Evolutionary conservation across 805 yeast genomes (phyloP).

Genomic region (Ogataea methanolica): DNA sequence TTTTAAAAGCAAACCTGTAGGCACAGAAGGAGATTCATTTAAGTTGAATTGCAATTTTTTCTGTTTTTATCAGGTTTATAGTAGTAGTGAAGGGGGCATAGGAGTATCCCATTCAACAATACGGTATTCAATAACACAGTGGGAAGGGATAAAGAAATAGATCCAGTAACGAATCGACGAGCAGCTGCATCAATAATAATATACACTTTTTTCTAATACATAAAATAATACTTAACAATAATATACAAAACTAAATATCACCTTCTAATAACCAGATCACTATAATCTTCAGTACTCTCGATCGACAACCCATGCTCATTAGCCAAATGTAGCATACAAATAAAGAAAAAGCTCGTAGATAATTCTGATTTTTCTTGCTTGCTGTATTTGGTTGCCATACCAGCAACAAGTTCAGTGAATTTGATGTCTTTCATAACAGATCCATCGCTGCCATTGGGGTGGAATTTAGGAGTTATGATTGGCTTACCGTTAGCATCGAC

Average conservation of each 20-base stretch:
- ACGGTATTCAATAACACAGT: too few relatives aligned
- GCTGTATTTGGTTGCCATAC: conserved; percentile 33
- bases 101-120: too few relatives aligned
- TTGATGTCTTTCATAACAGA: conserved; percentile 12
- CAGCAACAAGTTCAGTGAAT: conserved; percentile 33
- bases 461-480: neutral
- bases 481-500: neutral
- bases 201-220: too few relatives aligned
- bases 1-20: too few relatives aligned
- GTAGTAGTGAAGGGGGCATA: too few relatives aligned
- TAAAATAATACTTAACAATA: too few relatives aligned
- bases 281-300: conserved; percentile 30
- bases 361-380: conserved; percentile 36
- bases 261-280: conserved; percentile 32
- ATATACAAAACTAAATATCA: conserved; percentile 5
- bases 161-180: too few relatives aligned
- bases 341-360: conserved; percentile 47
- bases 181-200: neutral
- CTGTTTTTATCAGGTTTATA: too few relatives aligned
- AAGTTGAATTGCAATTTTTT: too few relatives aligned
- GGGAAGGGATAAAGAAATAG: too few relatives aligned
- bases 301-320: conserved; percentile 43
- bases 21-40: too few relatives aligned
- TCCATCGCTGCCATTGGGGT: conserved; percentile 5
- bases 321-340: conserved; percentile 45